phyloP scores from a whole-genome alignment of 2,329 filamentous ascomycete genomes.

The Ophiobolus disseminans region DNA sequence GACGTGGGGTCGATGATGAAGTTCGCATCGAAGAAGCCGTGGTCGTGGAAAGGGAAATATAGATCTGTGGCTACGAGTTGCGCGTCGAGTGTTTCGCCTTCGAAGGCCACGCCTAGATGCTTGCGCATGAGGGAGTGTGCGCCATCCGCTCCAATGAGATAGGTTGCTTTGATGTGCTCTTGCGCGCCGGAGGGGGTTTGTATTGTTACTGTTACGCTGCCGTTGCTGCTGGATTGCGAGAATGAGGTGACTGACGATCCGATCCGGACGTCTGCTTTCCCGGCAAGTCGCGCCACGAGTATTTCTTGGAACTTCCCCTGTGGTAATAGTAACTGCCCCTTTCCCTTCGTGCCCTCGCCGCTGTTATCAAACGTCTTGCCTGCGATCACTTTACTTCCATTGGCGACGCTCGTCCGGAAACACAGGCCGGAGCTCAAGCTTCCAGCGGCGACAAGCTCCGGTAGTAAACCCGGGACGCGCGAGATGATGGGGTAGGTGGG shows the following conservation, averaged over 20 bases:
- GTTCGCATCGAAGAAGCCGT: constrained; percentile 51
- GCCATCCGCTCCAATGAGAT: constrained; percentile 43
- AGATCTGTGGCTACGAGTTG: constrained; percentile 51
- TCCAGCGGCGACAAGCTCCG: constrained; percentile 40
- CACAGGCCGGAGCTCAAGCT: constrained; percentile 35
- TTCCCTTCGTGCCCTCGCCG: constrained; percentile 31
- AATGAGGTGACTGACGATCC: constrained; percentile 27
- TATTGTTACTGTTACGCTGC: constrained; percentile 17
- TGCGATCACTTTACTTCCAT: constrained; percentile 37
- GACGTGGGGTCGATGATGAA: constrained; percentile 50
- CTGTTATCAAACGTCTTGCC: constrained; percentile 31
- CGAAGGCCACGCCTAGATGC: constrained; percentile 26
- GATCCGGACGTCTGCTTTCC: constrained; percentile 26
- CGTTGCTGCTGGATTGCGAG: too few relatives aligned
- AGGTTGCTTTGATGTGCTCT: constrained; percentile 29
- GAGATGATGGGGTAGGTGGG: constrained; percentile 50
- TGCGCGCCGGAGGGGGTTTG: not conserved
- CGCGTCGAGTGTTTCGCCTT: constrained; percentile 45
- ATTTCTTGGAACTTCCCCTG: constrained; percentile 44
- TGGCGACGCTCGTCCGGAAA: constrained; percentile 33
- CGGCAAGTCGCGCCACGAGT: constrained; percentile 25
- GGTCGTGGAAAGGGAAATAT: constrained; percentile 44
- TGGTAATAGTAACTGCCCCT: constrained; percentile 35
- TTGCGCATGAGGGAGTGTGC: constrained; percentile 32
- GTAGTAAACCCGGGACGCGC: constrained; percentile 44